Base-by-base conservation (phyloP, 306 rosid species). In the Trifolium subterraneum region DNA sequence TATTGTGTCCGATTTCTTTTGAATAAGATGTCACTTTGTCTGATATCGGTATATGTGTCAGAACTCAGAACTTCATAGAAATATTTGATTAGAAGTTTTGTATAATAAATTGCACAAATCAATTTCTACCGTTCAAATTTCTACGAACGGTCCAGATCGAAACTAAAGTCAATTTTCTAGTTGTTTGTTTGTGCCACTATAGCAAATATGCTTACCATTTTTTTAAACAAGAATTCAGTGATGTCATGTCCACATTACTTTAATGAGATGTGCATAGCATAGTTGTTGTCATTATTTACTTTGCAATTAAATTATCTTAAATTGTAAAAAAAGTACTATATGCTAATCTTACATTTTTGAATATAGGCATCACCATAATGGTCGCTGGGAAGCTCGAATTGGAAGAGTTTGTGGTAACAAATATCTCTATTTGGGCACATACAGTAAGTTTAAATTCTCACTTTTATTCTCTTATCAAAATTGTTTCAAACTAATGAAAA, bases 301-400 rank as follows among this genome's bases (percentile, higher is more conserved):
- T 41, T 12, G 45, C 14, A 41, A 10, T 41, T 41, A 41, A 52
- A 18, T 22, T 10, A 14, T 55, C 47, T n/a, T 7, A 12, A 1
- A 13, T 47, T 66, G 3, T 4, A 27, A 16, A 42, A 27, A 12
- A 35, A 47, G 9, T 15, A n/a, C n/a, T n/a, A 6, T 8, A 39
- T 39, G 18, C 23, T 6, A 36, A 25, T 68, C 4, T 33, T 23
- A 5, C 14, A 25, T 25, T 67, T 79, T 7, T 12, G 56, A 55
- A 36, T 69, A 87, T 69, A 87, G 99, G 75, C 99, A 95, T 85
- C 99, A 95, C 61, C 98, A 94, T 47, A 94, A 94, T 23, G 98
- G 98, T 0, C 84, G 99, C 11, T 95, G 99, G 99, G 99, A 95
- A 82, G 99, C 99, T n/a, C 80, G 99, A 45, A 92, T 95, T 70